Evolutionary conservation across 176 grass and related monocot genomes (phyloP).

Genomic region (Aegilops bicornis): DNA sequence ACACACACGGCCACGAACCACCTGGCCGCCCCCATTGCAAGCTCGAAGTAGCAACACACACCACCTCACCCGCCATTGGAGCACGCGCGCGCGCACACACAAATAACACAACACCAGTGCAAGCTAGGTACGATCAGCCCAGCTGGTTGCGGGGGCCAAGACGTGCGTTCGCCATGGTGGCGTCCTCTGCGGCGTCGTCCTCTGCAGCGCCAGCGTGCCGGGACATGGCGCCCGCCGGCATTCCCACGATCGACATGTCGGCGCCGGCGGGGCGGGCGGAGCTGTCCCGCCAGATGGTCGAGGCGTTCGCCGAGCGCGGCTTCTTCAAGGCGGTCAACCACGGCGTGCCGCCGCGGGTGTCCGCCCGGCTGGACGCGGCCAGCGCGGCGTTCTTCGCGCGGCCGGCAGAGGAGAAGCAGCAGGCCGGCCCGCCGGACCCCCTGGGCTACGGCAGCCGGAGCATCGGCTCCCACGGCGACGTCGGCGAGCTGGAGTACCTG

Average conservation of each 20-base stretch:
- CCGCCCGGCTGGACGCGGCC: slow-evolving; percentile 45
- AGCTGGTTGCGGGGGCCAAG: neutral
- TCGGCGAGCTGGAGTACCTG: slow-evolving; percentile 91
- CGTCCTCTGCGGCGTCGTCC: neutral
- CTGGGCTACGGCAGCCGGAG: slow-evolving; percentile 78
- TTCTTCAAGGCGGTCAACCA: slow-evolving; percentile 97
- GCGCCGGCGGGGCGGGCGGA: slow-evolving; percentile 23
- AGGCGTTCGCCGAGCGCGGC: slow-evolving; percentile 58
- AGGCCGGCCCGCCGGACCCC: slow-evolving; percentile 67
- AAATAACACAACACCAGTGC: neutral
- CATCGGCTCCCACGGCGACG: slow-evolving; percentile 77
- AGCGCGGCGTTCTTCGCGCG: slow-evolving; percentile 57
- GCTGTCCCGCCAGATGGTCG: slow-evolving; percentile 45
- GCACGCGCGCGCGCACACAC: neutral
- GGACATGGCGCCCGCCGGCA: neutral
- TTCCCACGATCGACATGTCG: slow-evolving; percentile 70
- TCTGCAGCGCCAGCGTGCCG: slow-evolving; percentile 4
- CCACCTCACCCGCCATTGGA: slow-evolving; percentile 1
- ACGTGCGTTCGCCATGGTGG: slow-evolving; percentile 32
- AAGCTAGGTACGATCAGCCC: neutral
- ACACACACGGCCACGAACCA: neutral
- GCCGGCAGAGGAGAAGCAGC: slow-evolving; percentile 45
- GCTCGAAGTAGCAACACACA: neutral
- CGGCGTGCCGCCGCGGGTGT: slow-evolving; percentile 39
- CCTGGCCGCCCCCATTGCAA: neutral